Evolutionary conservation across 805 yeast species (phyloP), one percentile per base, ranked within the genome.

Genomic region (Hanseniaspora vineae): DNA sequence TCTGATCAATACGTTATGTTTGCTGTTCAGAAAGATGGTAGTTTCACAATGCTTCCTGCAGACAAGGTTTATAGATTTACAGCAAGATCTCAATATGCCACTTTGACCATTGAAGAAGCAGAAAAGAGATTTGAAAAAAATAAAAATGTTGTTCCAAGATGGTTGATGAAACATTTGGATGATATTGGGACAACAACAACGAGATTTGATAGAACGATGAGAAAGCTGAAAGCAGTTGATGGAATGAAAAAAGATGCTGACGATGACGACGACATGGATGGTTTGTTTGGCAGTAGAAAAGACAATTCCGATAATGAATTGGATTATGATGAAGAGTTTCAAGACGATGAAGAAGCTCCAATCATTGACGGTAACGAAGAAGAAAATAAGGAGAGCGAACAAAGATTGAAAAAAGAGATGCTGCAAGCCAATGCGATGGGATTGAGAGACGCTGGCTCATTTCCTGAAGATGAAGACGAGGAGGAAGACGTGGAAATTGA

Each of bases 271-370:
- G 70, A 58, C 37, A 69, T 61, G 40, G 40, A 37, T 35, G 73
- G 67, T 40, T 66, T 54, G 29, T 66, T 65, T 42, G 70, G 71
- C 4, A 23, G 29, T 49, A 65, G 65, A 50, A 76, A 78, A 51
- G 86, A 79, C 54, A 81, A 87, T 11, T 95, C 87, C 49, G 87
- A 84, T 53, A 97, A 89, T 54, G 97, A 88, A 59, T 68, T 92
- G 58, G 98, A 90, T 66, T 90, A 73, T 58, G 97, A 92, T 55
- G 97, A 92, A 62, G 97, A 89, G 62, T 92, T 92, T 66, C 97
- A 92, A 29, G 98, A 92, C 64, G 98, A 92, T 63, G 98, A 92
- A 67, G 98, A 90, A 62, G 97, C 97, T 1, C 98, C 98, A 31
- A 84, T 92, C 50, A 78, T 90, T 72, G 97, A 90, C 58, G 96